These are phyloP conservation scores for Fraxinus nigra DNA, from an alignment of 305 asterid genomes.

Conservation along the genomic window DNA sequence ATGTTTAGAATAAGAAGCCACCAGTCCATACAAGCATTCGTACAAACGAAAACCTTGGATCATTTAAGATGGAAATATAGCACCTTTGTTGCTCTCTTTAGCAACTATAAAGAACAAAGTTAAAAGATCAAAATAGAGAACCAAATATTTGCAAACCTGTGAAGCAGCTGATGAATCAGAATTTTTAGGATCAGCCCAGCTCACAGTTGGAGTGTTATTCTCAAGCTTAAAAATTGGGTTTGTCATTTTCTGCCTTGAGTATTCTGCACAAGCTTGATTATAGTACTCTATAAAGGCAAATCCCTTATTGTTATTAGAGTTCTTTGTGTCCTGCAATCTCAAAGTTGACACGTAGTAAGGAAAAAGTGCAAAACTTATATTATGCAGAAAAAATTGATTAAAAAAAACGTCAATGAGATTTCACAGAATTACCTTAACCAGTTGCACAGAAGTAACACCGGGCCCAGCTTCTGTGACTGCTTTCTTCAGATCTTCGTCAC, in stretches of 20 bases:
- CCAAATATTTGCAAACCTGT: neutral
- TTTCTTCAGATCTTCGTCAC: conserved; percentile 40
- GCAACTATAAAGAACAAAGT: neutral
- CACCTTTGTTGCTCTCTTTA: neutral
- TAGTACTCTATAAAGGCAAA: conserved; percentile 55
- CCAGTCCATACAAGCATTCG: neutral
- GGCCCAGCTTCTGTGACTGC: conserved; percentile 41
- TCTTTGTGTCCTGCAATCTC: conserved; percentile 39
- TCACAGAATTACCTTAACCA: conserved; percentile 33
- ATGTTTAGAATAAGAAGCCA: neutral
- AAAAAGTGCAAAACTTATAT: neutral
- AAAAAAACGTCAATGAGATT: neutral
- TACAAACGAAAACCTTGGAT: neutral
- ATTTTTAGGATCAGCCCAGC: conserved; percentile 61
- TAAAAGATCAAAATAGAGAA: neutral
- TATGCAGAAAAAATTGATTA: neutral
- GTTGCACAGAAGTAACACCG: conserved; percentile 42
- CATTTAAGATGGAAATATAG: neutral
- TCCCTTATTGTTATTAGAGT: conserved; percentile 45
- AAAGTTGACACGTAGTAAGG: neutral
- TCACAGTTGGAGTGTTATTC: conserved; percentile 53
- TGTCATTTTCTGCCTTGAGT: conserved; percentile 49
- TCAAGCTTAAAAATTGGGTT: conserved; percentile 46
- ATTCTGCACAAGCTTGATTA: conserved; percentile 55
- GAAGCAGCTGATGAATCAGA: conserved; percentile 45